Percentiles rank a stretch among this genome's conserved stretches.
These are phyloP conservation scores for Penicillium antarcticum DNA, from an alignment of 495 filamentous ascomycete genomes.

Conservation along the genomic window DNA sequence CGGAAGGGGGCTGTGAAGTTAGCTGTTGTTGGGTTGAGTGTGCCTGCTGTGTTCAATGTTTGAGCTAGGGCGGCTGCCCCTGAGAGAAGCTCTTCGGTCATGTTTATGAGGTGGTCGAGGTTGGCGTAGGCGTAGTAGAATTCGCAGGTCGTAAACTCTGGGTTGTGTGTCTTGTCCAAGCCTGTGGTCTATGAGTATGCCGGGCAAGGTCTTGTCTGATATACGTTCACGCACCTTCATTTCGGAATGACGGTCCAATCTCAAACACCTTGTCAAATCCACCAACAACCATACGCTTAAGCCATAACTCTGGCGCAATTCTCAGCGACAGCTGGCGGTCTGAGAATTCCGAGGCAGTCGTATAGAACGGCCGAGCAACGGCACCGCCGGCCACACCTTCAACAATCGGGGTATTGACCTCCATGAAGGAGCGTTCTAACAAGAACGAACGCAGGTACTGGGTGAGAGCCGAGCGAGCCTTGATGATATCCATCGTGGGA, in stretches of 20 bases:
- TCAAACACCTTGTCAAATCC: conserved; percentile 91
- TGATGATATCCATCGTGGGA: conserved; percentile 60
- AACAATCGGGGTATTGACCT: conserved; percentile 88
- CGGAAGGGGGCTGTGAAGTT: conserved; percentile 60
- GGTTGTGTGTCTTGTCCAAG: conserved; percentile 88
- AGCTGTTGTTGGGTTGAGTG: conserved; percentile 49
- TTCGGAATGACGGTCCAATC: conserved; percentile 89
- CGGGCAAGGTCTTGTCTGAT: neutral
- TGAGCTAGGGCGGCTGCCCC: conserved; percentile 53
- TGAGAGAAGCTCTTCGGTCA: conserved; percentile 66
- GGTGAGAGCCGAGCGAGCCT: conserved; percentile 70
- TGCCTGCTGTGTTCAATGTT: conserved; percentile 42
- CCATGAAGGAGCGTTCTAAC: conserved; percentile 65
- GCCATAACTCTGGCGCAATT: conserved; percentile 92
- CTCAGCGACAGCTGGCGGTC: conserved; percentile 67
- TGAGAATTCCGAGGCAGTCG: conserved; percentile 65
- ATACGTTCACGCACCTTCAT: conserved; percentile 63
- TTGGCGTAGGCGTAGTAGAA: conserved; percentile 88
- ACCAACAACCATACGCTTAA: conserved; percentile 88
- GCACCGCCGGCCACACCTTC: conserved; percentile 75
- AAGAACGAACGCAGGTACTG: conserved; percentile 73
- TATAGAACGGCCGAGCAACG: conserved; percentile 79
- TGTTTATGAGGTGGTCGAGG: conserved; percentile 68
- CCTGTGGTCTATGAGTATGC: conserved; percentile 31
- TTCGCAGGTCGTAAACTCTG: conserved; percentile 95